Evolutionary conservation across 805 yeast genomes (phyloP).

Genomic region (Candida loeiensis): DNA sequence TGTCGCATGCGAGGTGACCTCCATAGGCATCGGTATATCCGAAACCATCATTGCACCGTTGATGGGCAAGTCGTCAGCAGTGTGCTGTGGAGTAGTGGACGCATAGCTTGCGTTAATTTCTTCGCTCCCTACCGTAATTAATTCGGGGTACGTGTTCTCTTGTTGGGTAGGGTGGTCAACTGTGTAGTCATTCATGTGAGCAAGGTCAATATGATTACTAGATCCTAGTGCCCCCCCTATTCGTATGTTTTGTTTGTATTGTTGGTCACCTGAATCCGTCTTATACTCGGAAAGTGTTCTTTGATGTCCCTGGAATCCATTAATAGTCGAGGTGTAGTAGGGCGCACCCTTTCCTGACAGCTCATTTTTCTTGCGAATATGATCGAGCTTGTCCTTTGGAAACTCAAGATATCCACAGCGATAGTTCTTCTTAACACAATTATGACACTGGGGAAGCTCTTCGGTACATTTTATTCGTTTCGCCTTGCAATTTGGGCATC

Average conservation of each 20-base stretch:
- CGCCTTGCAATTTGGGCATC: constrained; percentile 43
- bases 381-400: constrained; percentile 33
- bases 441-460: constrained; percentile 39
- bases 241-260: no score
- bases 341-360: constrained; percentile 6
- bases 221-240: no score
- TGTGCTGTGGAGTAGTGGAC: not conserved
- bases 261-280: not conserved
- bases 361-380: constrained; percentile 33
- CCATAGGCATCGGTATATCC: not conserved
- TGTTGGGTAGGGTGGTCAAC: not conserved
- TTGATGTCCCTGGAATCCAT: not conserved
- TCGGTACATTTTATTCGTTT: constrained; percentile 43
- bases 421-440: constrained; percentile 35
- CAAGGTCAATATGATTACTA: no score
- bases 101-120: not conserved
- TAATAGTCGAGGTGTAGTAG: not conserved
- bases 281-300: not conserved
- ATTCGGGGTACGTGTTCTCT: not conserved
- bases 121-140: not conserved
- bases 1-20: not conserved
- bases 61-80: no score
- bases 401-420: constrained; percentile 43
- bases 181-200: not conserved
- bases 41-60: no score